phyloP scores from a whole-genome alignment of 2,329 filamentous ascomycete genomes.

The Scedosporium dehoogii region DNA sequence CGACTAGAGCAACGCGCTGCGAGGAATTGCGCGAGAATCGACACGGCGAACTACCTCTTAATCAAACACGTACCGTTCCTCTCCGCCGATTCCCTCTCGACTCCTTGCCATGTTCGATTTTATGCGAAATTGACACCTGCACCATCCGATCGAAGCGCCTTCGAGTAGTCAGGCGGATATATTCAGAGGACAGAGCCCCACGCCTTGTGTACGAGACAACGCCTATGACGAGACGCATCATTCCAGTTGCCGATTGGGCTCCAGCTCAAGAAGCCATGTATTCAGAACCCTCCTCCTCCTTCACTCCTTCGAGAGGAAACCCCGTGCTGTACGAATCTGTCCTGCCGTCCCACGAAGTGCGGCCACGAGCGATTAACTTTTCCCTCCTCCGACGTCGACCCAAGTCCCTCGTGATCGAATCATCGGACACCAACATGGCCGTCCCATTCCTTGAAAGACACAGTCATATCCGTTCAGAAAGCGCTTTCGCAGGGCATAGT shows the following conservation, averaged over 20 bases:
- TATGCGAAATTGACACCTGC: not conserved
- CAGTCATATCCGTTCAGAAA: not conserved
- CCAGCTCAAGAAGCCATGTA: slow-evolving; percentile 31
- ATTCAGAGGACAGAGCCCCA: slow-evolving; percentile 8
- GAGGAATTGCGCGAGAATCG: not conserved
- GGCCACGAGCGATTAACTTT: not conserved
- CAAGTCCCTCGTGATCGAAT: not conserved
- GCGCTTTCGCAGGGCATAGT: not conserved
- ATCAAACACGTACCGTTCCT: not conserved
- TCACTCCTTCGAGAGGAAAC: not conserved
- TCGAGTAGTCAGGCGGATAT: slow-evolving; percentile 1
- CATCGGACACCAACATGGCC: not conserved
- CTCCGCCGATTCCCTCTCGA: not conserved
- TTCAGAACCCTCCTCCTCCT: slow-evolving; percentile 2
- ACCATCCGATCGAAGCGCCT: not conserved
- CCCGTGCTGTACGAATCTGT: not conserved
- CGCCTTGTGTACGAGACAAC: not conserved
- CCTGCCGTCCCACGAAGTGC: not conserved
- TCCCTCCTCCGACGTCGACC: not conserved
- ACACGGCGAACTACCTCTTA: not conserved
- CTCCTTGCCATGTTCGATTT: not conserved
- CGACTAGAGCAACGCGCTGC: not conserved
- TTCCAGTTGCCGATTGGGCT: slow-evolving; percentile 31
- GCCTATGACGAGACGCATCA: slow-evolving; percentile 25
- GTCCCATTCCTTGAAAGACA: not conserved